These are phyloP conservation scores for Trifolium repens DNA, from an alignment of 306 rosid genomes.

Conservation along the genomic window DNA sequence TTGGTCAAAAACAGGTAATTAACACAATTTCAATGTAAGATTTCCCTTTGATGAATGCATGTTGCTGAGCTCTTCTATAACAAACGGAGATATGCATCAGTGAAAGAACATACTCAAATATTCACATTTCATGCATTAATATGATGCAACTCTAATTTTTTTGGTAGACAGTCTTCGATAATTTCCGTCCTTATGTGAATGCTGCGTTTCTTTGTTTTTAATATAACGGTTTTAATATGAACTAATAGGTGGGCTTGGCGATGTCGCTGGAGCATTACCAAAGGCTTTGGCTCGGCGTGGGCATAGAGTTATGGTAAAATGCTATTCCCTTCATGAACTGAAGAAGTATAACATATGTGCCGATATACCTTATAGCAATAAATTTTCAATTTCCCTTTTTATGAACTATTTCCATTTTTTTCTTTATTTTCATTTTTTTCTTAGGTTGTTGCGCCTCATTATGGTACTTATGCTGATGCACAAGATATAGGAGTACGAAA, in stretches of 20 bases:
- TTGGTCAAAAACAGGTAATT: constrained; percentile 87
- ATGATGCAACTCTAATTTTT: neutral
- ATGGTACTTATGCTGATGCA: constrained; percentile 69
- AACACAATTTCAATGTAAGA: constrained; percentile 10
- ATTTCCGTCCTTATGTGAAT: constrained; percentile 19
- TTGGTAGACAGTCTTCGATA: neutral
- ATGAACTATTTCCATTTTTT: constrained; percentile 5
- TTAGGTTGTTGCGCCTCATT: constrained; percentile 82
- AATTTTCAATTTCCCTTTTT: constrained; percentile 12
- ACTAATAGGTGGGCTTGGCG: constrained; percentile 94
- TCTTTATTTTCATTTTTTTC: constrained; percentile 38
- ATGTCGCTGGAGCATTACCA: constrained; percentile 95
- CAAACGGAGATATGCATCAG: neutral
- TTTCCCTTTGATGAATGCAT: constrained; percentile 25
- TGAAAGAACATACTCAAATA: neutral
- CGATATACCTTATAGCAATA: constrained; percentile 9
- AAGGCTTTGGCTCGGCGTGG: constrained; percentile 99
- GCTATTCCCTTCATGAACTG: constrained; percentile 33
- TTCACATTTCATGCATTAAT: neutral
- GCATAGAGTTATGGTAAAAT: constrained; percentile 92
- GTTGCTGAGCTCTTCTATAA: constrained; percentile 9
- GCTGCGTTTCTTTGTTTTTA: constrained; percentile 27
- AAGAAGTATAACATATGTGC: neutral
- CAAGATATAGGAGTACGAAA: constrained; percentile 66
- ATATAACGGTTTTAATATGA: constrained; percentile 40